Evolutionary conservation across 192 early-diverging fungal genomes (phyloP).

Genomic region (Coemansia sp.): DNA sequence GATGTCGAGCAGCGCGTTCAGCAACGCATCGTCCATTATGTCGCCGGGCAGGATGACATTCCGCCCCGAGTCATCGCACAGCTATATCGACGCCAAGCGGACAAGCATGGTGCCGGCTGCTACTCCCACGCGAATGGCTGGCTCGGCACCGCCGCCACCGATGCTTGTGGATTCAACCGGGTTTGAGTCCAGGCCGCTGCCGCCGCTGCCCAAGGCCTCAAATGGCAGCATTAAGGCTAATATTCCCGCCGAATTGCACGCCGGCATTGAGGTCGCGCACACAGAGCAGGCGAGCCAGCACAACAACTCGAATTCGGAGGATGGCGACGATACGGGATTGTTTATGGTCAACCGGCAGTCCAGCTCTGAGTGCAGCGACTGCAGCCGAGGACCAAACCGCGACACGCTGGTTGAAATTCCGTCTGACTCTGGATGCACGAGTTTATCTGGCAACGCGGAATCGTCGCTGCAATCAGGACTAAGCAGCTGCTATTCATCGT

Average conservation of each 20-base stretch:
- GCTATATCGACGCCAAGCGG: conserved; percentile 7
- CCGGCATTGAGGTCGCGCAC: too few relatives aligned
- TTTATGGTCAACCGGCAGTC: conserved; percentile 16
- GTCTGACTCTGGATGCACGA: background rate
- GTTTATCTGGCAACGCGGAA: background rate
- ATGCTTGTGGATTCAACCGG: conserved; percentile 6
- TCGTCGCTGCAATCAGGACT: background rate
- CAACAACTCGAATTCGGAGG: background rate
- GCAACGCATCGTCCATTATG: background rate
- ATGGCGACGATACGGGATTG: conserved; percentile 9
- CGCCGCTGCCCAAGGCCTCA: conserved; percentile 9
- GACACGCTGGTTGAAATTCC: conserved; percentile 30
- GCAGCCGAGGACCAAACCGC: conserved; percentile 10
- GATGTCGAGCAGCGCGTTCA: conserved; percentile 11
- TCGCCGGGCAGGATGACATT: conserved; percentile 8
- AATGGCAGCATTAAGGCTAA: background rate
- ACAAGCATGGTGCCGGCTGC: conserved; percentile 5
- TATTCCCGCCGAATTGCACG: background rate
- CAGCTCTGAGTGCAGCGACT: background rate
- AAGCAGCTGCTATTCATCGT: background rate
- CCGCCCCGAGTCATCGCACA: conserved; percentile 2
- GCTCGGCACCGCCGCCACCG: conserved; percentile 2
- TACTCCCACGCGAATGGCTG: conserved; percentile 3
- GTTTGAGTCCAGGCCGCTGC: conserved; percentile 12
- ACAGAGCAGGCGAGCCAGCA: background rate